These are phyloP conservation scores for Porphyrellus cyaneotinctus DNA, from an alignment of 768 basidiomycete genomes.

Conservation along the genomic window DNA sequence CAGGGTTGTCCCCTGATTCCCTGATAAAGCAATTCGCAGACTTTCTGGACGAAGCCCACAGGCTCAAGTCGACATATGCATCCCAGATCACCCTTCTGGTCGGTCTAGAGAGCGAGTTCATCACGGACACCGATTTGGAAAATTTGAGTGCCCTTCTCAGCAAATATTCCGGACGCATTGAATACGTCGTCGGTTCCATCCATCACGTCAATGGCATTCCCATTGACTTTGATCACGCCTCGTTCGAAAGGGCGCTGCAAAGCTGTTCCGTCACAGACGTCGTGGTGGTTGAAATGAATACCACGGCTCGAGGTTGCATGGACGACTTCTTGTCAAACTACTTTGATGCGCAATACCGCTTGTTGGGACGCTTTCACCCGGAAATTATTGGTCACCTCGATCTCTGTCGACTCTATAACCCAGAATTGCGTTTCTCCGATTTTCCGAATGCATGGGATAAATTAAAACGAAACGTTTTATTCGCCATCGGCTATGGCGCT, in stretches of 20 bases:
- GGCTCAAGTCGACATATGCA: conserved; percentile 61
- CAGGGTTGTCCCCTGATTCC: conserved; percentile 45
- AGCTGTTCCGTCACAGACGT: conserved; percentile 36
- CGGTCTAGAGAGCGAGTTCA: conserved; percentile 91
- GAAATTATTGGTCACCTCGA: conserved; percentile 94
- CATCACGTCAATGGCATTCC: conserved; percentile 87
- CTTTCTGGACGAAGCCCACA: conserved; percentile 78
- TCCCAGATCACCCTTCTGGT: conserved; percentile 72
- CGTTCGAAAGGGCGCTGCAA: conserved; percentile 59
- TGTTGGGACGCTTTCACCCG: conserved; percentile 70
- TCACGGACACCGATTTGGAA: conserved; percentile 63
- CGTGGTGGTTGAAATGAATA: conserved; percentile 19
- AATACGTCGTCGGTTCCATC: conserved; percentile 89
- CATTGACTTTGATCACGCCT: conserved; percentile 85
- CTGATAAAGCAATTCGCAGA: conserved; percentile 63
- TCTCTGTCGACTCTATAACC: conserved; percentile 82
- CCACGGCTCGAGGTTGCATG: conserved; percentile 30
- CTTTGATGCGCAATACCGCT: conserved; percentile 78
- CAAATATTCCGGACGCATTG: conserved; percentile 48
- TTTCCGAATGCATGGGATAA: conserved; percentile 59
- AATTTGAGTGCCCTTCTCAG: conserved; percentile 51
- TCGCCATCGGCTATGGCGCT: conserved; percentile 76
- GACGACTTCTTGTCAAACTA: conserved; percentile 59
- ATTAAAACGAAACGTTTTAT: conserved; percentile 70
- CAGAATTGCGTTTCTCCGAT: conserved; percentile 50